Conservation (phyloP, 345 rosid genomes). For the Eutrema japonicum region DNA sequence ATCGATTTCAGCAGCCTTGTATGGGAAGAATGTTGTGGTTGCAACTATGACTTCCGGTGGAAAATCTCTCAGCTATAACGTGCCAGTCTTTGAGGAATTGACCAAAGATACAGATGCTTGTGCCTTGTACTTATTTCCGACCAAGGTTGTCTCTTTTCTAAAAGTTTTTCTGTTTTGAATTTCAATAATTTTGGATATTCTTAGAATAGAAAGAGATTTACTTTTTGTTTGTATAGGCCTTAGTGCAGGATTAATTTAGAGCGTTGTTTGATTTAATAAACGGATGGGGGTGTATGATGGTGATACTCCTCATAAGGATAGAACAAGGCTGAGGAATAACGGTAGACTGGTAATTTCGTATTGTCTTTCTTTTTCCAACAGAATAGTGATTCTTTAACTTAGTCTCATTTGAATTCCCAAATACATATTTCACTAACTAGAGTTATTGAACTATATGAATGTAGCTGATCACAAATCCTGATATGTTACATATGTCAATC, state of each 20-base stretch:
- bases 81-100: conserved; percentile 82
- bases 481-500: conserved; percentile 89
- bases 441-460: conserved; percentile 33
- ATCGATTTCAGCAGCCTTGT: no score
- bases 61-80: conserved; percentile 92
- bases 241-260: conserved; percentile 90
- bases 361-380: conserved; percentile 23
- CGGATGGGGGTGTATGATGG: background rate
- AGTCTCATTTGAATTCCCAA: conserved; percentile 19
- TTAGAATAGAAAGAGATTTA: no score
- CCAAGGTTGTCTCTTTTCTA: conserved; percentile 33
- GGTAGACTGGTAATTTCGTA: conserved; percentile 75
- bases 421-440: conserved; percentile 25
- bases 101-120: conserved; percentile 61
- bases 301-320: conserved; percentile 49
- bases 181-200: no score
- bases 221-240: conserved; percentile 50
- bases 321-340: conserved; percentile 68
- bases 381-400: conserved; percentile 32
- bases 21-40: no score
- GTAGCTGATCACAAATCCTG: conserved; percentile 98
- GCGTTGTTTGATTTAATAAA: conserved; percentile 55
- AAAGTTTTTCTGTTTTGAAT: no score
- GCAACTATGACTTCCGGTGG: conserved; percentile 60
- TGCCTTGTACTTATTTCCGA: conserved; percentile 91